Conservation (phyloP, 345 rosid genomes). For the Salix suchowensis region DNA sequence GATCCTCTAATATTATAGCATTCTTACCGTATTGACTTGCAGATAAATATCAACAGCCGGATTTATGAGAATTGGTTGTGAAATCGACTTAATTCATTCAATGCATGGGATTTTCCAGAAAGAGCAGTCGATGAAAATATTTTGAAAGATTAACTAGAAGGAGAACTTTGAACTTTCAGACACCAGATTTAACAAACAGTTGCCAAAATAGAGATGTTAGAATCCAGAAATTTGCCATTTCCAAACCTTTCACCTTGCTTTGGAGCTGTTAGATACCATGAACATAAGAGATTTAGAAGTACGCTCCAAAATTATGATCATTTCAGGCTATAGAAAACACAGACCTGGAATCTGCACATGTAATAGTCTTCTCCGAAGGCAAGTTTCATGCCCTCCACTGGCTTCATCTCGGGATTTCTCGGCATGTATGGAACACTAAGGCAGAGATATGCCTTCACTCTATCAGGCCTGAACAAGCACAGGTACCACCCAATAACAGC, state of each 20-base stretch:
- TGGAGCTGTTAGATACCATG: not conserved
- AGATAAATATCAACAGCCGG: too few relatives aligned
- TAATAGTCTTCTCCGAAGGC: constrained; percentile 78
- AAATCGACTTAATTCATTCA: not conserved
- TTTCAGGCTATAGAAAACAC: not conserved
- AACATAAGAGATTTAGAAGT: too few relatives aligned
- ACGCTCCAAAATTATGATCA: not conserved
- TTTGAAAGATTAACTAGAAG: not conserved
- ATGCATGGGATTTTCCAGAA: not conserved
- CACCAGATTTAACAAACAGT: not conserved
- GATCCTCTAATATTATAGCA: not conserved
- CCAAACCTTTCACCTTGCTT: too few relatives aligned
- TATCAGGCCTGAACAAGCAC: constrained; percentile 66
- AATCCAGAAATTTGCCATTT: too few relatives aligned
- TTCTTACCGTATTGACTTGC: not conserved
- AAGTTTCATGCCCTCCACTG: constrained; percentile 46
- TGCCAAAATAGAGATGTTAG: not conserved
- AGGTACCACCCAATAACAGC: constrained; percentile 69
- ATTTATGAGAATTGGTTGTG: not conserved
- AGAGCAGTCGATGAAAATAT: not conserved
- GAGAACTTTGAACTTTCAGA: not conserved
- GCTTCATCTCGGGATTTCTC: constrained; percentile 51
- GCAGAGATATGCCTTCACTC: constrained; percentile 53
- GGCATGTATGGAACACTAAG: constrained; percentile 67
- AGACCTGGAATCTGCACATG: constrained; percentile 81